phyloP scores from a whole-genome alignment of 1,284 basidiomycete species.

The Butyriboletus appendiculatus region DNA sequence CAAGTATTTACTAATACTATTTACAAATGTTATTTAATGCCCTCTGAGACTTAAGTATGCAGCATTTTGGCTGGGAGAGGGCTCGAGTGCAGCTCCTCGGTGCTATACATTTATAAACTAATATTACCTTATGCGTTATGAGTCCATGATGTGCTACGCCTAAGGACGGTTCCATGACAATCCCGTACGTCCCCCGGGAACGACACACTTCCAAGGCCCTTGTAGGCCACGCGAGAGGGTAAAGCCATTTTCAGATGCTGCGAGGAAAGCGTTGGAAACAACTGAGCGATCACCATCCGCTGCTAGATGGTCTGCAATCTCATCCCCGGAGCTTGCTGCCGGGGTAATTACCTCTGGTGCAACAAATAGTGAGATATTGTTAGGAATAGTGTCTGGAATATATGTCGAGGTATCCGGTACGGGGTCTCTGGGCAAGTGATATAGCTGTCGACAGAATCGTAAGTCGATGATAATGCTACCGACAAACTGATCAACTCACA shows the following conservation, averaged over 20 bases:
- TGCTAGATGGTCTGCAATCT: conserved; percentile 2
- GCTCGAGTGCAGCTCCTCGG: too few species aligned
- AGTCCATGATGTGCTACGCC: too few species aligned
- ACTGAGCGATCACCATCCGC: conserved; percentile 10
- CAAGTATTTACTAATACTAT: too few species aligned
- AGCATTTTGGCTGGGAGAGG: too few species aligned
- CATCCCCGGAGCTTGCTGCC: background rate
- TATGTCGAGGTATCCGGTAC: background rate
- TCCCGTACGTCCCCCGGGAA: conserved; percentile 35
- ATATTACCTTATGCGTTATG: too few species aligned
- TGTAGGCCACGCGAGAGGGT: conserved; percentile 33
- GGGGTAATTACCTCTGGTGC: conserved; percentile 17
- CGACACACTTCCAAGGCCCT: conserved; percentile 41
- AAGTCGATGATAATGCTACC: background rate
- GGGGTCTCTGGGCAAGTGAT: conserved; percentile 11
- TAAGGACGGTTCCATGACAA: conserved; percentile 20
- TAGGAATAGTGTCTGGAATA: background rate
- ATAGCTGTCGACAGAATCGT: conserved; percentile 15
- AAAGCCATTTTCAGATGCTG: conserved; percentile 61
- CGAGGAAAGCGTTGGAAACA: conserved; percentile 47
- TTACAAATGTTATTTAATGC: too few species aligned
- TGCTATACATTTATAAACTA: too few species aligned
- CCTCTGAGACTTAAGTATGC: too few species aligned
- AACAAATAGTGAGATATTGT: conserved; percentile 24
- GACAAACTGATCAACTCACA: conserved; percentile 39